Evolutionary conservation across 176 grass and related monocot genomes (phyloP), one percentile per base, ranked within the genome.

Genomic region (Bothriochloa decipiens): DNA sequence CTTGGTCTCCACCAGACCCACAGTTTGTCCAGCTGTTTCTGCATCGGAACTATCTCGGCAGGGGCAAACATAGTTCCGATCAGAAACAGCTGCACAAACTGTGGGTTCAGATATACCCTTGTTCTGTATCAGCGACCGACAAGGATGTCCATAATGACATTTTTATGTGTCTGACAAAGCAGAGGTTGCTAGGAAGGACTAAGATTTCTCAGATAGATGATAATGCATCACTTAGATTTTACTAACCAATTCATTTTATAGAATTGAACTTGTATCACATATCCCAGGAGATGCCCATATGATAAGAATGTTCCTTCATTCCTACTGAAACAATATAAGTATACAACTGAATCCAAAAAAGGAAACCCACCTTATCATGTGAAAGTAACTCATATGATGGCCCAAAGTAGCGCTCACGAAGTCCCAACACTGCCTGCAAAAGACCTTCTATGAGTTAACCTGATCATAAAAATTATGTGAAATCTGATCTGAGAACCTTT

Each of bases 401-500:
- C 50, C 95, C 95, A 62, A 98, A 98, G 91, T 91, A 95, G 35
- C 95, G 86, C 74, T 98, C 95, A 61, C 89, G 76, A 63, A 95
- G 86, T 73, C 92, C 92, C 5, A 71, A 12, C 15, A 84, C 64
- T 33, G 50, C 86, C 95, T 98, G 62, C 27, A 90, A 75, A 75
- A 39, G 13, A 42, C 62, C 64, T 82, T 5, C 46, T 23, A 67
- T 70, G n/a, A 60, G 55, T 1, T 27, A 3, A 23, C 17, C 14
- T 33, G 23, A 55, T 69, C 22, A 82, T 70, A 23, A 93, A 5
- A 75, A 68, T 76, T 20, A 80, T 20, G 18, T 6, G 22, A 70
- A 22, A 67, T 49, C 14, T 68, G 2, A 47, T 27, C 37, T 20
- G 8, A 39, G 23, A 71, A 18, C 32, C 62, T 41, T 76, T 7